phyloP scores from a whole-genome alignment of 306 rosid genomes.

The Cotoneaster glaucophyllus region DNA sequence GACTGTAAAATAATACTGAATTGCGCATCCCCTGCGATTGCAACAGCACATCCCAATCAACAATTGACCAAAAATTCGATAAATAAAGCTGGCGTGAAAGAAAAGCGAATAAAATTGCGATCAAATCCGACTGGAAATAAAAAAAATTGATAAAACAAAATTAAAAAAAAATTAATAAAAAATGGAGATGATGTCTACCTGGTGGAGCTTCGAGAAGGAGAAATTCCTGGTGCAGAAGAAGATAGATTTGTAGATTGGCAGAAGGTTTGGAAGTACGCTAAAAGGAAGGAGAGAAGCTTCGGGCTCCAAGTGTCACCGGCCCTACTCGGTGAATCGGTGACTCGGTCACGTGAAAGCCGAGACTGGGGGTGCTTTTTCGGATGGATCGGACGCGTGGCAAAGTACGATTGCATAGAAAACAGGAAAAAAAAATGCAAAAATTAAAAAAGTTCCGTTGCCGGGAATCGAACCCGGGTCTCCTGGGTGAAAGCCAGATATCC shows the following conservation, averaged over 20 bases:
- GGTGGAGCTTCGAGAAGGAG: background rate
- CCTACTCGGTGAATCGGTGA: background rate
- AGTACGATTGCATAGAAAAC: background rate
- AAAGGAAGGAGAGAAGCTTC: background rate
- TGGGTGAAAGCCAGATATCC: constrained; percentile 99
- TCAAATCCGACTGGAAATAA: background rate
- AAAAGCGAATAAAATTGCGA: background rate
- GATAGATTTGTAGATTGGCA: constrained; percentile 3
- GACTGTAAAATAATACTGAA: background rate
- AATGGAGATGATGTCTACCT: background rate
- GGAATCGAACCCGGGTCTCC: constrained; percentile 99
- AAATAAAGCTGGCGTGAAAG: background rate
- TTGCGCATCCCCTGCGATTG: background rate
- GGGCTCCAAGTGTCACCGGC: background rate
- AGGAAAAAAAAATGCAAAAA: background rate
- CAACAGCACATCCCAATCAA: background rate
- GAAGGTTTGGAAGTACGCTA: background rate
- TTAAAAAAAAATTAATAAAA: too few species aligned
- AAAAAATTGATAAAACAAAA: background rate
- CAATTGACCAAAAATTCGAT: background rate
- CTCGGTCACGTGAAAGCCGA: background rate
- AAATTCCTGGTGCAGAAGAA: background rate
- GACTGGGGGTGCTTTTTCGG: background rate
- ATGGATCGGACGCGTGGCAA: background rate
- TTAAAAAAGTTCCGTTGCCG: constrained; percentile 52